Evolutionary conservation across 371 early-diverging fungal species (phyloP), one percentile per base, ranked within the genome.

Genomic region (Thermomucor indicae-seudaticae): DNA sequence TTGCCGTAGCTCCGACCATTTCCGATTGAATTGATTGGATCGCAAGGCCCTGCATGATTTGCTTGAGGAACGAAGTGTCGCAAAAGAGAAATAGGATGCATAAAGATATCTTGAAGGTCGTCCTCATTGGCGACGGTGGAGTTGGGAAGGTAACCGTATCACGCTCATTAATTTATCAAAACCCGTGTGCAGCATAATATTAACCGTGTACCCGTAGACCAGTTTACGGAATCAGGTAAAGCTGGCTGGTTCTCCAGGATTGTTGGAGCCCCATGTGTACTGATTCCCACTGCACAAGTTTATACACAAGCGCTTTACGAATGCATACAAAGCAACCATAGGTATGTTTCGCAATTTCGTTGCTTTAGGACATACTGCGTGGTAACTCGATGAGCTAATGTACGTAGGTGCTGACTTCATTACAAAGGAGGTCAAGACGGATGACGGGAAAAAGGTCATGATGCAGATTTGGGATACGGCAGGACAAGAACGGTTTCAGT

Each of bases 311-410:
- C 85, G 89, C 51, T 98, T 98, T 72, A 91, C 88, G 55, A 91
- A 86, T 56, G 89, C 92, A 62, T 97, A 98, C 83, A 95, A 96
- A 70, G 94, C 96, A 11, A 98, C 99, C 16, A 96, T 98, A 55
- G 99, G 99, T 62, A 51, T 20, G 60, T 32, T 14, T 7, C 14
- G 7, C 32, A 8, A 32, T 4, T 42, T 1, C 43, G 25, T n/a
- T 43, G n/a, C 10, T n/a, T 10, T 32, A 32, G n/a, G n/a, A 32
- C 34, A 32, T 32, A 32, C 34, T 32, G 10, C 34, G 34, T 32
- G 34, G n/a, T n/a, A n/a, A n/a, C n/a, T n/a, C n/a, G n/a, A n/a
- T 20, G 16, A 41, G 16, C 8, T 41, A 27, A 25, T 11, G 23
- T 27, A n/a, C 24, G 16, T 17, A 61, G 61, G 61, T 23, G 97